phyloP scores from a whole-genome alignment of 2,329 filamentous ascomycete species.

The Xenosphaeropsis pyriputrescens region DNA sequence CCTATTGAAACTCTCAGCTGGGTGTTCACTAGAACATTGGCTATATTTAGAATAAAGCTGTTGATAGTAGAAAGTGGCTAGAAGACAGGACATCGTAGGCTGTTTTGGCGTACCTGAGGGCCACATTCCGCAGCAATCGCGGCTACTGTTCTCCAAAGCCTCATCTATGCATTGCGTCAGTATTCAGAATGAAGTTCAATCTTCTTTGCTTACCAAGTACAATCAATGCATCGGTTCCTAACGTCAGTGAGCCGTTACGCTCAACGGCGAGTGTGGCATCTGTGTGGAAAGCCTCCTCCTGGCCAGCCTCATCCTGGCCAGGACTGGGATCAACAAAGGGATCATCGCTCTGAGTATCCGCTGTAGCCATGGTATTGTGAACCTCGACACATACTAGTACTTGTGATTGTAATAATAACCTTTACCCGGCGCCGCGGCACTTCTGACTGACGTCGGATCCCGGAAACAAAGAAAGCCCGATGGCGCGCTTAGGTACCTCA shows the following conservation, averaged over 20 bases:
- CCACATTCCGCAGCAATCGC: slow-evolving; percentile 40
- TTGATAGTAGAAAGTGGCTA: slow-evolving; percentile 10
- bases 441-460: no score
- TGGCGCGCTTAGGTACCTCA: no score
- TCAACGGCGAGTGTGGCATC: slow-evolving; percentile 36
- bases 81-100: slow-evolving; percentile 2
- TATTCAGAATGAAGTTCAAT: neutral
- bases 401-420: no score
- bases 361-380: slow-evolving; percentile 7
- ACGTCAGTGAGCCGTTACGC: slow-evolving; percentile 41
- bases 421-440: no score
- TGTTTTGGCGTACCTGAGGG: slow-evolving; percentile 26
- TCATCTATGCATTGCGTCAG: slow-evolving; percentile 27
- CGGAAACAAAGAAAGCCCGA: no score
- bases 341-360: slow-evolving; percentile 15
- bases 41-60: no score
- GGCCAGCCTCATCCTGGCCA: slow-evolving; percentile 16
- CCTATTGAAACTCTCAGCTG: slow-evolving; percentile 4
- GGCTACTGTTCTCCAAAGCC: slow-evolving; percentile 30
- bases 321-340: slow-evolving; percentile 21
- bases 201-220: slow-evolving; percentile 31
- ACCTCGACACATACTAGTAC: neutral
- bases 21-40: no score
- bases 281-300: slow-evolving; percentile 18
- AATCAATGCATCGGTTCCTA: slow-evolving; percentile 44